Conservation (phyloP, 2,329 filamentous ascomycete genomes). For the Mycogone perniciosa region DNA sequence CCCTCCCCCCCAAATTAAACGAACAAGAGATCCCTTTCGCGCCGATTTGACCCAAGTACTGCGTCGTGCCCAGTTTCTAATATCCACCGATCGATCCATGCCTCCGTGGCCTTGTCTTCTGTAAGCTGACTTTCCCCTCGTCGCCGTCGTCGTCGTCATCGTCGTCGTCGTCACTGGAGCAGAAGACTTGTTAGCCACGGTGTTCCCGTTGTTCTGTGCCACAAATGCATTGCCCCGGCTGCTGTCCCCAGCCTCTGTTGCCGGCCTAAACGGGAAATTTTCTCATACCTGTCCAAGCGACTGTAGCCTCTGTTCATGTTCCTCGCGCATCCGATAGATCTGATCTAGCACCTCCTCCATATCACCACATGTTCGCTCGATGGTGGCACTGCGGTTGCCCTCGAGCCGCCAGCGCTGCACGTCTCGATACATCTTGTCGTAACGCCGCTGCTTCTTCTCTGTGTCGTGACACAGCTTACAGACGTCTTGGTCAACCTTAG, state of each 20-base stretch:
- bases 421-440: slow-evolving; percentile 67
- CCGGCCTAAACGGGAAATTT: background rate
- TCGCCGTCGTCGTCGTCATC: slow-evolving; percentile 6
- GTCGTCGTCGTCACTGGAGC: slow-evolving; percentile 13
- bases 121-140: slow-evolving; percentile 14
- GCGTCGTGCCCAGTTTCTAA: slow-evolving; percentile 10
- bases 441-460: slow-evolving; percentile 73
- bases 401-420: slow-evolving; percentile 72
- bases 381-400: slow-evolving; percentile 65
- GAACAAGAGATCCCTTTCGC: slow-evolving; percentile 6
- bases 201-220: slow-evolving; percentile 10
- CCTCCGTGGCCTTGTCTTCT: slow-evolving; percentile 11
- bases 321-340: slow-evolving; percentile 41
- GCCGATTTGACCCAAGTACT: slow-evolving; percentile 8
- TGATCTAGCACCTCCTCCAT: slow-evolving; percentile 60
- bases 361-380: slow-evolving; percentile 64
- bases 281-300: slow-evolving; percentile 28
- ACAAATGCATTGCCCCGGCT: background rate
- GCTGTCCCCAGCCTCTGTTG: background rate
- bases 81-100: slow-evolving; percentile 9
- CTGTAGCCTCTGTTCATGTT: slow-evolving; percentile 31
- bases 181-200: slow-evolving; percentile 14
- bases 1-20: background rate
- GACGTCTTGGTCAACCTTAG: slow-evolving; percentile 53
- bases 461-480: slow-evolving; percentile 89